phyloP scores from a whole-genome alignment of 345 rosid species.

The Gossypium longicalyx region DNA sequence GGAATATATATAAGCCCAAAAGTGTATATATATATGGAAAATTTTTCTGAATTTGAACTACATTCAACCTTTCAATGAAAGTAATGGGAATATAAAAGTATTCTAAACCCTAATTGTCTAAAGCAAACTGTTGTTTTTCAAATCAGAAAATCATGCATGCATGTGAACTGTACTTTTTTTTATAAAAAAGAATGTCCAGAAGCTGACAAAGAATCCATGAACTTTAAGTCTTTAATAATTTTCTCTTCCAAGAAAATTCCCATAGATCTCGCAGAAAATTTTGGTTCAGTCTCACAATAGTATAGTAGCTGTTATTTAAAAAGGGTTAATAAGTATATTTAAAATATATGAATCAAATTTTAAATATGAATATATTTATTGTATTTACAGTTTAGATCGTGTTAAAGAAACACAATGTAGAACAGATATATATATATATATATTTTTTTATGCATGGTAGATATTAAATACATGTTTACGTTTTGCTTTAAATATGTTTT shows the following conservation, averaged over 20 bases:
- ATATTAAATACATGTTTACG: too few relatives aligned
- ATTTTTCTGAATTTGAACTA: neutral
- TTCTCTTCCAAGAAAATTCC: neutral
- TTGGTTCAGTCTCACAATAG: neutral
- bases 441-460: too few relatives aligned
- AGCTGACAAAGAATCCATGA: constrained; percentile 20
- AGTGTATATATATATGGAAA: neutral
- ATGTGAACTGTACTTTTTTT: neutral
- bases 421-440: too few relatives aligned
- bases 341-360: too few relatives aligned
- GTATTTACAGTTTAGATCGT: too few relatives aligned
- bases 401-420: too few relatives aligned
- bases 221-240: neutral
- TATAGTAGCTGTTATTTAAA: too few relatives aligned
- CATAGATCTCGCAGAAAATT: neutral
- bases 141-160: neutral
- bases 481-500: too few relatives aligned
- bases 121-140: neutral
- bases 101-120: neutral
- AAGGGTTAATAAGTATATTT: too few relatives aligned
- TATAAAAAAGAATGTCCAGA: neutral
- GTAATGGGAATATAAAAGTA: neutral
- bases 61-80: too few relatives aligned
- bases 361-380: too few relatives aligned
- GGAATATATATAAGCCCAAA: neutral